phyloP scores from a whole-genome alignment of 163 green algal genomes.

The Prototheca wickerhamii region DNA sequence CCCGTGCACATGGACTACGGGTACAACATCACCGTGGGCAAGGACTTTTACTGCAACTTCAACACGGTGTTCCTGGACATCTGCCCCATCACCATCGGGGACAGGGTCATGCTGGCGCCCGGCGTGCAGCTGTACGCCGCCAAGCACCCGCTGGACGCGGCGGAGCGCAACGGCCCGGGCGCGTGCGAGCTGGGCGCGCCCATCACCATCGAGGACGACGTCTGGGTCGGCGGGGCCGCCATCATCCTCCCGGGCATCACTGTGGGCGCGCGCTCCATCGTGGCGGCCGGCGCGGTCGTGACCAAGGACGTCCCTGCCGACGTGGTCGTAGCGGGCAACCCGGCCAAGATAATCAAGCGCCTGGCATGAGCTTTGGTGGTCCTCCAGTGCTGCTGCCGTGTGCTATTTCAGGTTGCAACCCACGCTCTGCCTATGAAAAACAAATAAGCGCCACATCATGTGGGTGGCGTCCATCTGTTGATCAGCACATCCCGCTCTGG shows the following conservation, averaged over 20 bases:
- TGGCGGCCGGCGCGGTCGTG: conserved; percentile 46
- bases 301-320: conserved; percentile 36
- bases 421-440: not conserved
- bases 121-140: conserved; percentile 18
- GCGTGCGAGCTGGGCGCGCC: not conserved
- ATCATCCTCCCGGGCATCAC: conserved; percentile 34
- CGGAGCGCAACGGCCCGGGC: not conserved
- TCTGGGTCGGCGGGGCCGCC: conserved; percentile 36
- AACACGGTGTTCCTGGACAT: conserved; percentile 17
- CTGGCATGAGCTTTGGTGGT: not conserved
- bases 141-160: conserved; percentile 4
- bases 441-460: too few relatives aligned
- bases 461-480: too few relatives aligned
- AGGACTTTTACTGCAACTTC: conserved; percentile 25
- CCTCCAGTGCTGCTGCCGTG: not conserved
- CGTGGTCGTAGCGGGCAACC: conserved; percentile 38
- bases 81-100: conserved; percentile 13
- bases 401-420: not conserved
- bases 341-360: conserved; percentile 31
- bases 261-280: conserved; percentile 21
- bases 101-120: conserved; percentile 19
- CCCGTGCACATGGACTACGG: conserved; percentile 26
- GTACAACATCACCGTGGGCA: conserved; percentile 28
- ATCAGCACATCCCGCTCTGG: too few relatives aligned
- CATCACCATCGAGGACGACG: conserved; percentile 18